These are phyloP conservation scores for Aspergillus sp. DNA, from an alignment of 2,329 filamentous ascomycete species.

Conservation along the genomic window DNA sequence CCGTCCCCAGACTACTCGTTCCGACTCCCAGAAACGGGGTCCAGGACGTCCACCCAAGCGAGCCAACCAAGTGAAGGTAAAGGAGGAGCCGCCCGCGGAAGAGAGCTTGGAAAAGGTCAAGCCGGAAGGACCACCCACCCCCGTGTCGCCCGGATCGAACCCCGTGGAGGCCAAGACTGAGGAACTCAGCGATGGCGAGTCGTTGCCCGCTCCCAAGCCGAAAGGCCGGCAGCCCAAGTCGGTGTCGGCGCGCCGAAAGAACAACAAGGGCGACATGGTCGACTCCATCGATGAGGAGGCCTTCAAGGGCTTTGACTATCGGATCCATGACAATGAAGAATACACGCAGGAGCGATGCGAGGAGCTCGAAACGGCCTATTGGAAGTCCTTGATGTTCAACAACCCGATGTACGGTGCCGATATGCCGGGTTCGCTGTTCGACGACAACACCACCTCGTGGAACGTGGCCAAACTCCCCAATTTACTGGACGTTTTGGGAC, in stretches of 20 bases:
- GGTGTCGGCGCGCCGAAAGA: slow-evolving; percentile 82
- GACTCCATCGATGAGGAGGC: slow-evolving; percentile 84
- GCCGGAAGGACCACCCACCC: slow-evolving; percentile 51
- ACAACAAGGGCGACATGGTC: slow-evolving; percentile 74
- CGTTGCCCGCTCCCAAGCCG: slow-evolving; percentile 40
- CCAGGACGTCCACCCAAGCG: slow-evolving; percentile 40
- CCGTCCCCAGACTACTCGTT: slow-evolving; percentile 33
- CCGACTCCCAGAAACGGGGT: slow-evolving; percentile 48
- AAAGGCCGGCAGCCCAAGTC: slow-evolving; percentile 64
- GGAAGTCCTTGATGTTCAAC: slow-evolving; percentile 95
- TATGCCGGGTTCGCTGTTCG: slow-evolving; percentile 91
- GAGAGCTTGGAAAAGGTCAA: slow-evolving; percentile 39
- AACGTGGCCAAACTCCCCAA: slow-evolving; percentile 95
- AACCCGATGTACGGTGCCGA: slow-evolving; percentile 94
- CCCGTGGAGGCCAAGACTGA: slow-evolving; percentile 57
- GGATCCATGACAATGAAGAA: slow-evolving; percentile 76
- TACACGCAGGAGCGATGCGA: slow-evolving; percentile 90
- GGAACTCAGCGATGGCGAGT: slow-evolving; percentile 45
- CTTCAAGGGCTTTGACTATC: slow-evolving; percentile 89
- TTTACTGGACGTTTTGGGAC: slow-evolving; percentile 86
- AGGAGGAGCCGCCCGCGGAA: slow-evolving; percentile 36
- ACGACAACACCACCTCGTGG: slow-evolving; percentile 75
- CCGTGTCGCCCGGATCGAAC: slow-evolving; percentile 55
- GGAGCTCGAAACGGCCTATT: slow-evolving; percentile 91
- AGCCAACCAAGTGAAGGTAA: slow-evolving; percentile 37